A percentile compares a stretch with the other conserved stretches of the same genome.
Evolutionary conservation across 1,284 basidiomycete genomes (phyloP).

Genomic region (Pyrrhoderma noxium): DNA sequence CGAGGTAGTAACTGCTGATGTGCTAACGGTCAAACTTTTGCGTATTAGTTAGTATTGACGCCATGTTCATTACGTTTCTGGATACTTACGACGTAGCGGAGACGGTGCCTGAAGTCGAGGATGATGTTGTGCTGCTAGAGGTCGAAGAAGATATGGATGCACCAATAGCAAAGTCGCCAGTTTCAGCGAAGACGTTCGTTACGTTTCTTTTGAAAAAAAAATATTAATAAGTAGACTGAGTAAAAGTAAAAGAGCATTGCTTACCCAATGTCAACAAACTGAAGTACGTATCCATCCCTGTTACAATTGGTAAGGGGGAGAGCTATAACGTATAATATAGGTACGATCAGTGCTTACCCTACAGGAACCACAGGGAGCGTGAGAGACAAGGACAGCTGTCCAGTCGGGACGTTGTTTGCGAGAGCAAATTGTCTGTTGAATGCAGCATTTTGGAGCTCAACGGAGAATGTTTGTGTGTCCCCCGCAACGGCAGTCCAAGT

Average conservation of each 20-base stretch:
- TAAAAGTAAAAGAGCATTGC: conserved; percentile 17
- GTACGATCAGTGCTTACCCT: conserved; percentile 35
- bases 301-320: conserved; percentile 4
- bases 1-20: conserved; percentile 12
- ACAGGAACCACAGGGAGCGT: conserved; percentile 43
- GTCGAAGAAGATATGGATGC: conserved; percentile 23
- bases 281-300: conserved; percentile 46
- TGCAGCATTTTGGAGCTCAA: conserved; percentile 38
- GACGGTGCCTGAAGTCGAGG: not conserved
- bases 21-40: not conserved
- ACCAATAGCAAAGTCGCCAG: conserved; percentile 38
- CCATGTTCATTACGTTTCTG: not conserved
- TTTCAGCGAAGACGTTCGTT: conserved; percentile 37
- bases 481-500: conserved; percentile 36
- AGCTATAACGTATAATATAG: not conserved
- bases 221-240: not conserved
- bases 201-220: conserved; percentile 39
- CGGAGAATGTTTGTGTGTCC: conserved; percentile 36
- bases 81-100: not conserved
- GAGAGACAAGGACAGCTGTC: conserved; percentile 31
- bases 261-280: conserved; percentile 41
- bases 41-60: not conserved
- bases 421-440: conserved; percentile 54
- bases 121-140: conserved; percentile 20
- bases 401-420: conserved; percentile 47